Conservation (phyloP, 257 asterid genomes). For the Scutellaria barbata region DNA sequence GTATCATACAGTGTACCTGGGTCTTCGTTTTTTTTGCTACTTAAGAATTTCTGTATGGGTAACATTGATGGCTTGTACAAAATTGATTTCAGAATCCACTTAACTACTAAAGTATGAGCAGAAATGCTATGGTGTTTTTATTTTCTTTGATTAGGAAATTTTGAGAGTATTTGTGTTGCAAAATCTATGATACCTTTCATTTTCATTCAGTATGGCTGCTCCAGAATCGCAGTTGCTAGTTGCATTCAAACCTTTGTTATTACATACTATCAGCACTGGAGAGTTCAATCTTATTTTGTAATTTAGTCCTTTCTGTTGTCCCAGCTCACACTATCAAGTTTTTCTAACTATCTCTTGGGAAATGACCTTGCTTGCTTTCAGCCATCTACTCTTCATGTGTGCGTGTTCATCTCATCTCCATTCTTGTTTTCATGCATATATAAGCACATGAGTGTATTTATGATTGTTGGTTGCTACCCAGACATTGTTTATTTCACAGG, state of each 20-base stretch:
- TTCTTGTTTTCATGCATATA: conserved; percentile 18
- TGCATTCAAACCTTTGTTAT: background rate
- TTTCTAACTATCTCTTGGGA: conserved; percentile 1
- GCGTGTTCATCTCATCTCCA: conserved; percentile 23
- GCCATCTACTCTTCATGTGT: conserved; percentile 23
- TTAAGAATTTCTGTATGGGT: background rate
- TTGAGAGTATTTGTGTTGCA: background rate
- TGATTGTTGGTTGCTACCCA: conserved; percentile 28
- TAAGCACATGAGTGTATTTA: background rate
- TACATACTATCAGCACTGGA: background rate
- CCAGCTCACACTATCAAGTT: conserved; percentile 16
- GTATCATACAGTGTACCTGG: conserved; percentile 6
- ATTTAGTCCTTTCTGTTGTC: conserved; percentile 13
- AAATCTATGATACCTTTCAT: background rate
- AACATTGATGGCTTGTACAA: background rate
- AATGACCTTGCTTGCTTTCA: conserved; percentile 18
- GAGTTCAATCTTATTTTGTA: conserved; percentile 18
- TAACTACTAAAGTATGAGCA: background rate
- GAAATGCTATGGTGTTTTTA: background rate
- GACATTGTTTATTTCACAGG: conserved; percentile 48
- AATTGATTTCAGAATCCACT: conserved; percentile 16
- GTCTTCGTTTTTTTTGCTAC: conserved; percentile 10
- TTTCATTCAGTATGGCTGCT: conserved; percentile 17
- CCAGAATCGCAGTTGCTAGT: conserved; percentile 15
- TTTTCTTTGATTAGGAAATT: background rate